Conservation (phyloP, 345 rosid genomes). For the Zanthoxylum bungeanum region DNA sequence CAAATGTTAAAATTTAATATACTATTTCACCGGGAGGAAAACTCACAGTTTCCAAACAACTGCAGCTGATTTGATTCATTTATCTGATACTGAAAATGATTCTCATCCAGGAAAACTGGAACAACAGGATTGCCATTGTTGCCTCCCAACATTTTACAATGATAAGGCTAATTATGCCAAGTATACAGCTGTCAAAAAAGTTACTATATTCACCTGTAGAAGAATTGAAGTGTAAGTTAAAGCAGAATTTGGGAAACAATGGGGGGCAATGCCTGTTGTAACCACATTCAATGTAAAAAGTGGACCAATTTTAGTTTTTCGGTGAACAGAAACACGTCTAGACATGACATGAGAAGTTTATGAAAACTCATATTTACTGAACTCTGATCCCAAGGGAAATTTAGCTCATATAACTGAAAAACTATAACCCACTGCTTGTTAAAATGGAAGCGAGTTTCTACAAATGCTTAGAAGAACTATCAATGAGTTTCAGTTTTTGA, state of each 20-base stretch:
- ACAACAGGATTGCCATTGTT: conserved; percentile 50
- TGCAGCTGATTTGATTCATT: conserved; percentile 68
- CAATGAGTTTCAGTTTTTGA: neutral
- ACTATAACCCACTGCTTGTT: too few relatives aligned
- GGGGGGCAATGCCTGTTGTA: neutral
- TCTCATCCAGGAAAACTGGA: conserved; percentile 51
- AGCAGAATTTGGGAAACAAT: neutral
- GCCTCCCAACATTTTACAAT: conserved; percentile 64
- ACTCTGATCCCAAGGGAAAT: neutral
- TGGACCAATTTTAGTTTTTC: neutral
- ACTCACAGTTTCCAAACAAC: conserved; percentile 64
- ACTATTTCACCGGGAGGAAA: conserved; percentile 2
- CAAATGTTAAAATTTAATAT: neutral
- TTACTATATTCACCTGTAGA: conserved; percentile 29
- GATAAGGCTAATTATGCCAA: conserved; percentile 7
- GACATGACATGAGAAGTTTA: neutral
- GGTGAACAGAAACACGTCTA: neutral
- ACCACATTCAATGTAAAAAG: neutral
- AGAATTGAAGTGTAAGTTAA: neutral
- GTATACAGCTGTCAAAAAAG: conserved; percentile 17
- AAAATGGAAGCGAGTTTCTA: too few relatives aligned
- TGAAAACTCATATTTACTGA: neutral
- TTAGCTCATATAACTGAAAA: too few relatives aligned
- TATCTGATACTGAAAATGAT: conserved; percentile 55
- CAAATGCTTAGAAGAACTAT: too few relatives aligned